Evolutionary conservation across 148 eudicot genomes (phyloP).

Genomic region (Drosera capensis): DNA sequence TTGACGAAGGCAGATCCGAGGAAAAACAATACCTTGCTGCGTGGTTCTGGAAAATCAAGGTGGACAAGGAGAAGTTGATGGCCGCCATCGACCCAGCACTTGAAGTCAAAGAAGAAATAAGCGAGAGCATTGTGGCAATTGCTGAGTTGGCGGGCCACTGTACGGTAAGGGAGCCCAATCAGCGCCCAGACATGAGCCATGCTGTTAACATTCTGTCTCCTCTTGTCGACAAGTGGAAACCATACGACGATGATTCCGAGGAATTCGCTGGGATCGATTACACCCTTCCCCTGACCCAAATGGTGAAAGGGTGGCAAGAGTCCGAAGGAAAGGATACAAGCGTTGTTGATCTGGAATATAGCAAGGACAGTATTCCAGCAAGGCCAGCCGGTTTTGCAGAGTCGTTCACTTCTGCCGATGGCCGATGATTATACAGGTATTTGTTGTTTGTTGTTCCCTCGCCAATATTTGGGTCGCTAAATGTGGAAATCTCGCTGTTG

Average conservation of each 20-base stretch:
- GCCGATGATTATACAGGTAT: slow-evolving; percentile 22
- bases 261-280: slow-evolving; percentile 86
- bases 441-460: neutral
- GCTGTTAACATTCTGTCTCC: slow-evolving; percentile 66
- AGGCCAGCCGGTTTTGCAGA: slow-evolving; percentile 95
- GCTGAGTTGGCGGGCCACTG: slow-evolving; percentile 91
- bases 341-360: slow-evolving; percentile 53
- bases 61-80: slow-evolving; percentile 47
- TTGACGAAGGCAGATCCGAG: slow-evolving; percentile 71
- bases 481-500: neutral
- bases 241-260: slow-evolving; percentile 58
- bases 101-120: slow-evolving; percentile 41
- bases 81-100: slow-evolving; percentile 61
- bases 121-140: slow-evolving; percentile 40
- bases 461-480: neutral
- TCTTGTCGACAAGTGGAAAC: slow-evolving; percentile 92
- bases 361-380: slow-evolving; percentile 83
- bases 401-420: slow-evolving; percentile 86
- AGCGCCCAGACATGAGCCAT: slow-evolving; percentile 93
- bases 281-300: slow-evolving; percentile 77
- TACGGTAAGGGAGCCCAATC: slow-evolving; percentile 79
- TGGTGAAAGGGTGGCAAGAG: slow-evolving; percentile 98
- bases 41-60: slow-evolving; percentile 77
- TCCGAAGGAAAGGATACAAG: slow-evolving; percentile 62
- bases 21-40: slow-evolving; percentile 86